Evolutionary conservation across 2,329 filamentous ascomycete genomes (phyloP).

Genomic region (Fusarium protoensiforme): DNA sequence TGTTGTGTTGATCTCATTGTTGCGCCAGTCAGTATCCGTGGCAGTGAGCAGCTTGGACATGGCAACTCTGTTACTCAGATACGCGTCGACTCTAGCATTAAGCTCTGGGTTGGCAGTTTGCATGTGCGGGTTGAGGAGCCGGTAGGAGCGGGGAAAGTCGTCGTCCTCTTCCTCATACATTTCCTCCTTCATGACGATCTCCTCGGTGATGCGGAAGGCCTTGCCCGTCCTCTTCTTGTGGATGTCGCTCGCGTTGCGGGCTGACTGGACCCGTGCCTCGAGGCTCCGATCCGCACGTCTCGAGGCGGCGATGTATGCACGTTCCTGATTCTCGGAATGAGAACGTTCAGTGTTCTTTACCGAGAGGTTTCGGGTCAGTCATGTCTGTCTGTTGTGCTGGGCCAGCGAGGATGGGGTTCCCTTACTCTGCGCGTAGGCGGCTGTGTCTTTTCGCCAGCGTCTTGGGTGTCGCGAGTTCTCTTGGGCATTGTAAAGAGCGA

Average conservation of each 20-base stretch:
- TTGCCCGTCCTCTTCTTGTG: constrained; percentile 90
- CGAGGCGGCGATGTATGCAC: constrained; percentile 93
- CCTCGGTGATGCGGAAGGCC: constrained; percentile 81
- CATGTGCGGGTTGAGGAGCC: constrained; percentile 70
- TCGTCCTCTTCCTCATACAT: constrained; percentile 98
- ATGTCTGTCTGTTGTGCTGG: background rate
- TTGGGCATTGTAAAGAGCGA: constrained; percentile 50
- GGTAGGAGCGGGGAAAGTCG: constrained; percentile 75
- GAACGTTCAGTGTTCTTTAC: constrained; percentile 71
- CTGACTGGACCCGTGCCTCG: constrained; percentile 89
- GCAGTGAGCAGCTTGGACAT: constrained; percentile 54
- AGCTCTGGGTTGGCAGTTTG: constrained; percentile 70
- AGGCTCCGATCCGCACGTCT: constrained; percentile 86
- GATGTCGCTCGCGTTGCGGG: constrained; percentile 87
- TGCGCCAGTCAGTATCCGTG: constrained; percentile 52
- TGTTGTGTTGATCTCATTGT: constrained; percentile 58
- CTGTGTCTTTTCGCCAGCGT: constrained; percentile 46
- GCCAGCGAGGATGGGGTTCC: background rate
- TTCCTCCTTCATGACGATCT: constrained; percentile 89
- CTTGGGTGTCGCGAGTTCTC: constrained; percentile 47
- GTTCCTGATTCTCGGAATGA: constrained; percentile 84
- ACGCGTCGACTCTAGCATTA: constrained; percentile 68
- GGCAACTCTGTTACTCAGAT: constrained; percentile 54
- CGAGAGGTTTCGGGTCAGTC: constrained; percentile 45
- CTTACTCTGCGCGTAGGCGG: constrained; percentile 44